Base-by-base conservation (phyloP, 306 rosid genomes). In the Comarum palustre region DNA sequence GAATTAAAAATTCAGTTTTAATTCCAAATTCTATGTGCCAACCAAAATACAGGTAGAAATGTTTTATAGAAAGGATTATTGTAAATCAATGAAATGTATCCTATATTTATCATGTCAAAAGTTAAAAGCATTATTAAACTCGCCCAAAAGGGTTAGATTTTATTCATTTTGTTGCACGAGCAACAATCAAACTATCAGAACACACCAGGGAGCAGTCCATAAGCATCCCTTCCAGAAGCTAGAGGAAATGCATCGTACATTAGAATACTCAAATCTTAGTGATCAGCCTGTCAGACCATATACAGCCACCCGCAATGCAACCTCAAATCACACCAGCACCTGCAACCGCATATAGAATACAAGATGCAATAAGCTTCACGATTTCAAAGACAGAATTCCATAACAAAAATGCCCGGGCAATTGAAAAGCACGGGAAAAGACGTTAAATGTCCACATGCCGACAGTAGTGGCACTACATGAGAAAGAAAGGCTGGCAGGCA, bases 271-370 rank as follows among this genome's bases (percentile, higher is more conserved):
- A 62, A 68, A 65, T 70, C 71, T 64, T 55, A 71, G 78, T 67
- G 60, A 67, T 78, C 71, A 59, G 78, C 74, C 62, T 50, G 68
- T 72, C 69, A 41, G 80, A 81, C 76, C 83, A 84, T 72, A 57
- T 47, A 72, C 62, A 68, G 82, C 77, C 63, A 31, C 61, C 84
- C 51, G 51, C 68, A 52, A 39, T 36, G 71, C 63, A 65, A 74
- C 41, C 74, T 55, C 50, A 41, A 74, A 29, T 25, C 63, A 72
- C 74, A 60, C 75, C 74, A 60, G 63, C 73, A 68, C 88, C 88
- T 84, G 79, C 74, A 77, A 57, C 65, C 6, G 2, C n/a, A 52
- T 17, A n/a, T 19, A 50, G 11, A 42, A 31, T n/a, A 9, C 25
- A 14, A 25, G 8, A 19, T 4, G 4, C 6, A 4, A 39, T 13